Conservation (phyloP, 495 filamentous ascomycete genomes). For the Talaromyces borbonicus region DNA sequence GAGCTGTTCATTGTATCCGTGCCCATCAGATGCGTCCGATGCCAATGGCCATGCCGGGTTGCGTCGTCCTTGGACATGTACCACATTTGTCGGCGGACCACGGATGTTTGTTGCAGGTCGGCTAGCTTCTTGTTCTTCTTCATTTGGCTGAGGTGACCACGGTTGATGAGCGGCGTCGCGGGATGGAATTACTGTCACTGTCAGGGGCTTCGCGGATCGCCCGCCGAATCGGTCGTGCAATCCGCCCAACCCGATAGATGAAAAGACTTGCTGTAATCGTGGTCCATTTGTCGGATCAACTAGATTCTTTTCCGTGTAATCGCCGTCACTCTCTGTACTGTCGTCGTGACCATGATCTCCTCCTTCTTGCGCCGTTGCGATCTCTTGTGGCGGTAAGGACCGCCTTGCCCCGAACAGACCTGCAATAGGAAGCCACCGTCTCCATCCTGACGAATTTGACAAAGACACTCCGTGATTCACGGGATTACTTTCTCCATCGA, state of each 20-base stretch:
- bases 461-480: slow-evolving; percentile 8
- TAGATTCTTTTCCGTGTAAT: slow-evolving; percentile 18
- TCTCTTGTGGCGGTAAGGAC: slow-evolving; percentile 43
- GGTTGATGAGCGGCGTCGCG: slow-evolving; percentile 43
- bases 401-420: slow-evolving; percentile 46
- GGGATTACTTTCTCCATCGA: slow-evolving; percentile 9
- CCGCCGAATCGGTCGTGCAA: slow-evolving; percentile 8
- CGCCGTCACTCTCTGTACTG: slow-evolving; percentile 16
- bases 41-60: slow-evolving; percentile 33
- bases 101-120: neutral
- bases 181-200: slow-evolving; percentile 61
- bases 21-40: slow-evolving; percentile 17
- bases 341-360: slow-evolving; percentile 19
- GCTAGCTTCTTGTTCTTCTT: slow-evolving; percentile 3
- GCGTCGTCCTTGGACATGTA: slow-evolving; percentile 27
- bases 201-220: slow-evolving; percentile 27
- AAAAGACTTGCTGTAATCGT: slow-evolving; percentile 1
- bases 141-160: slow-evolving; percentile 30
- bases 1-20: slow-evolving; percentile 19
- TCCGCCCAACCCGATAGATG: slow-evolving; percentile 7
- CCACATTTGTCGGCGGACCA: slow-evolving; percentile 25
- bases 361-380: slow-evolving; percentile 39
- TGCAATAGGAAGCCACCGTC: slow-evolving; percentile 39
- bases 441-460: slow-evolving; percentile 25
- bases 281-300: slow-evolving; percentile 6